A percentile compares a stretch with the other conserved stretches of the same genome.
Conservation (phyloP, 169 alveolate species). For the Cryptosporidium parvum region DNA sequence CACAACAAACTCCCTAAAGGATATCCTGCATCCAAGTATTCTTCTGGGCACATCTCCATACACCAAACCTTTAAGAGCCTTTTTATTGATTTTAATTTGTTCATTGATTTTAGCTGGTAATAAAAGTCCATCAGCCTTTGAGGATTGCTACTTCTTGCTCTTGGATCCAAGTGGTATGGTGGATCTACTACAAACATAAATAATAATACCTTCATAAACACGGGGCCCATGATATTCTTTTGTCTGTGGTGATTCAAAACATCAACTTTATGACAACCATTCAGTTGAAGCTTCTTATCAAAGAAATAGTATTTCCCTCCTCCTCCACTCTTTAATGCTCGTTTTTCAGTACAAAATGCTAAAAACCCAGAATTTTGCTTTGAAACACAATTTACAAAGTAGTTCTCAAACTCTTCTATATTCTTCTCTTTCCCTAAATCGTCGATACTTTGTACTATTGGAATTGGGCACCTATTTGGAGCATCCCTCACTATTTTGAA, state of each 20-base stretch:
- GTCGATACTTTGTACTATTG: slow-evolving; percentile 66
- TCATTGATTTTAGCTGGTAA: slow-evolving; percentile 71
- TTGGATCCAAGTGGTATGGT: slow-evolving; percentile 67
- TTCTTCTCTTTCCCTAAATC: slow-evolving; percentile 68
- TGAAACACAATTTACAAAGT: slow-evolving; percentile 54
- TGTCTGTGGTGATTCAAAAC: slow-evolving; percentile 72
- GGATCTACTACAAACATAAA: slow-evolving; percentile 75
- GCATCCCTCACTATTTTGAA: slow-evolving; percentile 64
- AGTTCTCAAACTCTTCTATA: slow-evolving; percentile 60
- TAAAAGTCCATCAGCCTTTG: slow-evolving; percentile 74
- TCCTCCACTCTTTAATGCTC: slow-evolving; percentile 76
- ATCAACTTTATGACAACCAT: slow-evolving; percentile 74
- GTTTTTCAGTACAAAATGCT: slow-evolving; percentile 71
- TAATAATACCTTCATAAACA: slow-evolving; percentile 68
- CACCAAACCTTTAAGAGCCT: slow-evolving; percentile 73
- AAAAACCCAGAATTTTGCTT: slow-evolving; percentile 69
- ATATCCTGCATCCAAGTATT: slow-evolving; percentile 70
- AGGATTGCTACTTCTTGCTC: slow-evolving; percentile 76
- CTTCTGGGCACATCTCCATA: slow-evolving; percentile 76
- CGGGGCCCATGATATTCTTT: slow-evolving; percentile 65
- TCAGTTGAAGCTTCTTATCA: slow-evolving; percentile 58
- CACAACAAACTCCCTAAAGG: slow-evolving; percentile 72
- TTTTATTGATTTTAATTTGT: slow-evolving; percentile 32
- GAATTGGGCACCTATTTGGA: slow-evolving; percentile 70
- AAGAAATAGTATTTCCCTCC: slow-evolving; percentile 73